Evolutionary conservation across 495 filamentous ascomycete genomes (phyloP).

Genomic region (Neurospora tetraspora): DNA sequence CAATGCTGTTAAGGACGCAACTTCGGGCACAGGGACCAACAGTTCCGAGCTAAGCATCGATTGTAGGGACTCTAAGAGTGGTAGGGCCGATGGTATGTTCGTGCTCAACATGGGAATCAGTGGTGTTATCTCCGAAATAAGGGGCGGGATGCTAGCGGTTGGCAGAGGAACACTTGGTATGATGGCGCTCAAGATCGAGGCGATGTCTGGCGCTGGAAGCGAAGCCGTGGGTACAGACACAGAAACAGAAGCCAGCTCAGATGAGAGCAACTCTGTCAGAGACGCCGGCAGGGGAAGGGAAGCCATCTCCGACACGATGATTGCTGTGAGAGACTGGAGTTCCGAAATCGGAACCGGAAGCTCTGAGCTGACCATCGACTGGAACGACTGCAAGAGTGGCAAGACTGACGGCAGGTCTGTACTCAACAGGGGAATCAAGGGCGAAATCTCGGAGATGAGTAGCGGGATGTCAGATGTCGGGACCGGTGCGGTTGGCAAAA

Average conservation of each 20-base stretch:
- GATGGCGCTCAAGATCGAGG: neutral
- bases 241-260: neutral
- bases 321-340: slow-evolving; percentile 1
- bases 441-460: slow-evolving; percentile 4
- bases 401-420: slow-evolving; percentile 1
- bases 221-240: neutral
- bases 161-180: neutral
- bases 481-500: slow-evolving; percentile 1
- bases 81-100: neutral
- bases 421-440: slow-evolving; percentile 2
- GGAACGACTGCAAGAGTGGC: slow-evolving; percentile 3
- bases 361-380: slow-evolving; percentile 8
- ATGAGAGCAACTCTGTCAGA: neutral
- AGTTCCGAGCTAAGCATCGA: slow-evolving; percentile 7
- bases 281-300: slow-evolving; percentile 2
- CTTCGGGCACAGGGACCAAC: neutral
- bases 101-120: slow-evolving; percentile 1
- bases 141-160: neutral
- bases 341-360: neutral
- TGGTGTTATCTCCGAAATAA: neutral
- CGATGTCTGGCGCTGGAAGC: neutral
- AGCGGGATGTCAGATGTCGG: slow-evolving; percentile 1
- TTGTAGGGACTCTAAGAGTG: slow-evolving; percentile 1
- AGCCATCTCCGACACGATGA: slow-evolving; percentile 1
- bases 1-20: neutral